Conservation (phyloP, 148 eudicot genomes). For the Dianthus caryophyllus region DNA sequence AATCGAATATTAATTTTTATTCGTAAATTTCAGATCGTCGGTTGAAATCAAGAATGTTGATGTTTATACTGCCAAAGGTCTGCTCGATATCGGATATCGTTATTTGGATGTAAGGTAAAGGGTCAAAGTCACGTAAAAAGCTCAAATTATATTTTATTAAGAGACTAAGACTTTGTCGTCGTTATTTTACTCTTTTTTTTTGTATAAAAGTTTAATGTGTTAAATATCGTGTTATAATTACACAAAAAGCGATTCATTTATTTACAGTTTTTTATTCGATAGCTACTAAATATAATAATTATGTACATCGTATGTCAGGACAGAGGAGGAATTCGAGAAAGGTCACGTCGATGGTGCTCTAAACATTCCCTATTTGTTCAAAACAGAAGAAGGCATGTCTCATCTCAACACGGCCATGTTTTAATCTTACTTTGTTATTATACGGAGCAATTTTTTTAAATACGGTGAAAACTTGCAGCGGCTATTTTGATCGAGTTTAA, state of each 20-base stretch:
- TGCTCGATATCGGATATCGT: conserved; percentile 39
- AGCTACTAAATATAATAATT: too few relatives aligned
- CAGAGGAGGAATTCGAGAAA: conserved; percentile 55
- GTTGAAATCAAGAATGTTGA: conserved; percentile 45
- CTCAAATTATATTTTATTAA: not conserved
- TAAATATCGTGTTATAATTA: too few relatives aligned
- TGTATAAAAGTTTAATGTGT: too few relatives aligned
- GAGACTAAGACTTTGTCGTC: not conserved
- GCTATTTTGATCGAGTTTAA: too few relatives aligned
- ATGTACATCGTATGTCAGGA: conserved; percentile 30
- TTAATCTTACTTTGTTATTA: too few relatives aligned
- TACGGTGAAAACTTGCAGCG: too few relatives aligned
- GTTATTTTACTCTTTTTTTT: too few relatives aligned
- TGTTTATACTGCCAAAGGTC: conserved; percentile 47
- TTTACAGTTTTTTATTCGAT: too few relatives aligned
- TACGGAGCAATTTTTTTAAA: too few relatives aligned
- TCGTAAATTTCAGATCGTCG: conserved; percentile 20
- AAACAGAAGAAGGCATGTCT: conserved; percentile 47
- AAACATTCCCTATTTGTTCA: conserved; percentile 66
- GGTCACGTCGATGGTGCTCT: conserved; percentile 61
- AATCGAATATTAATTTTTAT: too few relatives aligned
- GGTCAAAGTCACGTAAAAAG: not conserved
- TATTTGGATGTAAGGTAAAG: conserved; percentile 55
- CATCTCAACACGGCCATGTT: too few relatives aligned
- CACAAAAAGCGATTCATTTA: too few relatives aligned